Evolutionary conservation across 2,329 filamentous ascomycete genomes (phyloP), one percentile per base, ranked within the genome.

Genomic region (Coniella vitis): DNA sequence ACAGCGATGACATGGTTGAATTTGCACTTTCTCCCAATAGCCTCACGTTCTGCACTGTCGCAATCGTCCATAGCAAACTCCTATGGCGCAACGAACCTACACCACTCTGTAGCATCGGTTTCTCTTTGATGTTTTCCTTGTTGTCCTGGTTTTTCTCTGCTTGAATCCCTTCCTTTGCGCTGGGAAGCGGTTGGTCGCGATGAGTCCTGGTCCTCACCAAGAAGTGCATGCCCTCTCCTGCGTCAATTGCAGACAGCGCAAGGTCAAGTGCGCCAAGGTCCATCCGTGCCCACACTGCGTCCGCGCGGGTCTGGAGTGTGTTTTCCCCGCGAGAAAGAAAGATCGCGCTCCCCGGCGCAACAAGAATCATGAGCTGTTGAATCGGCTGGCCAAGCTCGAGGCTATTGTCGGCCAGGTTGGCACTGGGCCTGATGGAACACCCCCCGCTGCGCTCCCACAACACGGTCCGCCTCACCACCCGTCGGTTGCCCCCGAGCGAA

Each of bases 211-310:
- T 5, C 32, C 41, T 16, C 40, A 20, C 12, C 40, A 51, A 25
- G 51, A 54, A 32, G 40, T 43, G 17, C 44, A 48, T 21, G 47
- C 43, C 14, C 60, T 74, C 40, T 72, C 69, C 34, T 86, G 83
- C 58, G 69, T 79, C 4, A 70, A 72, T n/a, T 86, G 82, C 57
- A 78, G 83, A 51, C 74, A 78, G 53, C 74, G 79, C 53, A 84
- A 83, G 59, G 68, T 83, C 38, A 81, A 76, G 55, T 84, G 80
- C 63, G 72, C 79, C 58, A 73, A 76, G 54, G 65, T 68, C 32
- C 68, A 73, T 52, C 80, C 79, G 4, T 84, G 81, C 59, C 61
- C 64, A 7, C 73, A 75, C 48, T 83, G 79, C 58, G 57, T 69
- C 19, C 73, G 70, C 43, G 66, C 69, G 34, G 61, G 65, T 7